Base-by-base conservation (phyloP, 371 early-diverging fungal genomes). In the Syncephalis fuscata region DNA sequence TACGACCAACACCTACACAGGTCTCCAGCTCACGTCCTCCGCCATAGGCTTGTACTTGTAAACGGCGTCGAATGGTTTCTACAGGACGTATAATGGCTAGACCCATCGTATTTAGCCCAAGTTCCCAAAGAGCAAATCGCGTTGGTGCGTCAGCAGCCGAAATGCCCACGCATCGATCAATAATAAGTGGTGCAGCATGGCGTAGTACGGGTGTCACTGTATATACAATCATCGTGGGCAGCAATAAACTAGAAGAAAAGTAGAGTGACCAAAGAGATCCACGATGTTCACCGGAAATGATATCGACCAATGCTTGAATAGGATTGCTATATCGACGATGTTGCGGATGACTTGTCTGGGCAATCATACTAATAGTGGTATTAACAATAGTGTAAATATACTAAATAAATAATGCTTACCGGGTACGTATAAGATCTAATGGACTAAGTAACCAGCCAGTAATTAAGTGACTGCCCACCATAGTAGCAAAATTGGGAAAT, bases 41-140 rank as follows among this genome's bases (percentile, higher is more conserved):
- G 25, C 25, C 8, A 38, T 63, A 54, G 39, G 73, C 58, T 60
- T 92, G 92, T 38, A 80, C 76, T 45, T 85, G 83, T 39, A 96
- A 60, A 8, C 97, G 66, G 40, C 78, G 73, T 8, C 89, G 73
- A 42, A 87, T 73, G 3, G 91, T 93, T 45, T 93, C 91, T 9
- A 96, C 48, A 0, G 97, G 97, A 44, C 91, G 48, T 48, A 76
- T 72, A 9, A 93, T 65, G 25, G 76, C 45, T 16, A 88, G 62
- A 9, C 88, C 79, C 4, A 85, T 17, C 0, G 78, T 70, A 19
- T 67, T 69, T 14, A 83, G 51, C 0, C 63, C 65, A 1, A 90
- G 56, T 54, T 85, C 82, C 1, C 71, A 71, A 32, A 78, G 53
- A 3, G 76, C 66, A 45, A 75, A 78, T 16, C 74, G 46, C 24